Evolutionary conservation across 1,284 basidiomycete species (phyloP).

Genomic region (Hypsizygus ulmarius): DNA sequence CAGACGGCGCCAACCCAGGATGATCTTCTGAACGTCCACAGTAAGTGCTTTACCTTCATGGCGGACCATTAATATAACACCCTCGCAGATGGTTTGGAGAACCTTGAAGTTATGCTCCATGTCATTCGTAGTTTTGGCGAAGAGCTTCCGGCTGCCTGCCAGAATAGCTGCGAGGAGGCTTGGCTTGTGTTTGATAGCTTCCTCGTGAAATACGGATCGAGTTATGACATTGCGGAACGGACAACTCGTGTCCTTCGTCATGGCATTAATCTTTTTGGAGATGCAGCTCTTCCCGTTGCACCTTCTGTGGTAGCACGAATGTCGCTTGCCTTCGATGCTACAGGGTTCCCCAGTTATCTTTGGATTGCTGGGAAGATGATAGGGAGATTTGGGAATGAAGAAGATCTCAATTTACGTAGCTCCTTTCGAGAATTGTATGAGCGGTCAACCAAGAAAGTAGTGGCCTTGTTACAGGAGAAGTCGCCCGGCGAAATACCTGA

Average conservation of each 20-base stretch:
- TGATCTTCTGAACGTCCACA: slow-evolving; percentile 59
- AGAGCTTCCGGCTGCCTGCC: slow-evolving; percentile 78
- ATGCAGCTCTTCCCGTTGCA: slow-evolving; percentile 64
- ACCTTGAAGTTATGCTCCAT: slow-evolving; percentile 83
- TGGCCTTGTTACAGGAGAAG: slow-evolving; percentile 65
- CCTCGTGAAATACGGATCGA: slow-evolving; percentile 76
- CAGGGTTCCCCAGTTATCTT: slow-evolving; percentile 85
- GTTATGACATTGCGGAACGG: slow-evolving; percentile 82
- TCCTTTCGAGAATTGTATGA: slow-evolving; percentile 73
- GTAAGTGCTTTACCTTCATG: slow-evolving; percentile 43
- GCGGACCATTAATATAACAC: slow-evolving; percentile 9
- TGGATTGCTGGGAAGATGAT: slow-evolving; percentile 93
- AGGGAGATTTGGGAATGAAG: slow-evolving; percentile 67
- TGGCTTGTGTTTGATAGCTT: slow-evolving; percentile 86
- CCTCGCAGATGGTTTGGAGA: slow-evolving; percentile 73
- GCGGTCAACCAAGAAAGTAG: slow-evolving; percentile 67
- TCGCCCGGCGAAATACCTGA: slow-evolving; percentile 76
- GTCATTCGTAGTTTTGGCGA: slow-evolving; percentile 81
- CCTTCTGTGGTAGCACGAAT: slow-evolving; percentile 75
- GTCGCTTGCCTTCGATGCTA: slow-evolving; percentile 75
- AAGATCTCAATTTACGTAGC: slow-evolving; percentile 48
- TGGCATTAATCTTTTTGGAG: slow-evolving; percentile 81
- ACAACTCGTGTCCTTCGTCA: slow-evolving; percentile 85
- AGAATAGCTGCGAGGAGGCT: slow-evolving; percentile 74
- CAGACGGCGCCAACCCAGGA: slow-evolving; percentile 53